Percentiles rank a stretch among this genome's conserved stretches.
These are phyloP conservation scores for Amanita inopinata DNA, from an alignment of 768 basidiomycete genomes.

Conservation along the genomic window DNA sequence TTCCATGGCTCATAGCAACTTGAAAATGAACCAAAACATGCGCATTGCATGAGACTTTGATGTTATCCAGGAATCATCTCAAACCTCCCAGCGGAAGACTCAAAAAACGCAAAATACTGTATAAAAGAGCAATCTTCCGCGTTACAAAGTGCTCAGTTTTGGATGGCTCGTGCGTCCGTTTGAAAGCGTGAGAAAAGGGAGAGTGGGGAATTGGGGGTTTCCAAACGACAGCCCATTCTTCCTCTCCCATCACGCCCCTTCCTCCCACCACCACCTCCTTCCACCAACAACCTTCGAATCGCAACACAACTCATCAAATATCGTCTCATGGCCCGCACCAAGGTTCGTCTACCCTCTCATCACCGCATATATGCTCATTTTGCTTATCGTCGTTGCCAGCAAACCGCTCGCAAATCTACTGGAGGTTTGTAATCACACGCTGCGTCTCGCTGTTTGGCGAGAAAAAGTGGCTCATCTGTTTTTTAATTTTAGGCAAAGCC, in stretches of 20 bases:
- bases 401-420: constrained; percentile 99
- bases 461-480: constrained; percentile 17
- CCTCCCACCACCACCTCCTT: constrained; percentile 27
- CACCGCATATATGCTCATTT: constrained; percentile 12
- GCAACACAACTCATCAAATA: constrained; percentile 16
- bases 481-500: constrained; percentile 57
- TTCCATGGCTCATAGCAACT: background rate
- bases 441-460: constrained; percentile 13
- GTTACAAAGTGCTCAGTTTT: constrained; percentile 37
- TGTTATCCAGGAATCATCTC: constrained; percentile 13
- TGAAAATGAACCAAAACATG: constrained; percentile 5
- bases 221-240: constrained; percentile 23
- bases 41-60: background rate
- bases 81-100: constrained; percentile 12
- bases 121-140: constrained; percentile 36
- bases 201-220: constrained; percentile 27
- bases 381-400: constrained; percentile 39
- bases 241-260: constrained; percentile 22
- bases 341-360: constrained; percentile 35
- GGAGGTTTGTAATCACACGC: constrained; percentile 56
- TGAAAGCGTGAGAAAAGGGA: constrained; percentile 38
- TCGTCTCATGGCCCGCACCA: constrained; percentile 74
- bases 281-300: constrained; percentile 15
- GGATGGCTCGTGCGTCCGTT: constrained; percentile 39
- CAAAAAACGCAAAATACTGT: constrained; percentile 22